These are phyloP conservation scores for Pseudocercospora musae DNA, from an alignment of 2,329 filamentous ascomycete species.

Conservation along the genomic window DNA sequence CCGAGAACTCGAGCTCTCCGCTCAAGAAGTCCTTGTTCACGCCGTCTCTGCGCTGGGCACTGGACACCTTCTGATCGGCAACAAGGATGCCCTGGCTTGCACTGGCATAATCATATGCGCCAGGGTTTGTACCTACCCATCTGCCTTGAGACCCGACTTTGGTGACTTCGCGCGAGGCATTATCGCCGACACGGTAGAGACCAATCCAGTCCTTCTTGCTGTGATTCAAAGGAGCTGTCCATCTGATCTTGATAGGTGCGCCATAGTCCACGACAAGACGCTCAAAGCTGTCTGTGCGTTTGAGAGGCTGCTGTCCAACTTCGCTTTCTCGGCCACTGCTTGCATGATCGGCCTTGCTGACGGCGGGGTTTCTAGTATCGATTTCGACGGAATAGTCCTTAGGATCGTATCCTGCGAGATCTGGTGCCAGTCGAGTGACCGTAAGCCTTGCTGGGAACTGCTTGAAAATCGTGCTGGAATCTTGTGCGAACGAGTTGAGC, in stretches of 20 bases:
- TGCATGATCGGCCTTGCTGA: slow-evolving; percentile 41
- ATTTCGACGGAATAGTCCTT: slow-evolving; percentile 77
- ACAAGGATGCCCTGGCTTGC: slow-evolving; percentile 74
- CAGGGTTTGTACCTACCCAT: slow-evolving; percentile 78
- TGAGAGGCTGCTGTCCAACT: slow-evolving; percentile 63
- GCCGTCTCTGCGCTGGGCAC: slow-evolving; percentile 43
- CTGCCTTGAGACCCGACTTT: slow-evolving; percentile 81
- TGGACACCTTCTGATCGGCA: slow-evolving; percentile 59
- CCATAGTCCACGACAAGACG: slow-evolving; percentile 85
- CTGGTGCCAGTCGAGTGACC: slow-evolving; percentile 73
- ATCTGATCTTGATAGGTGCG: slow-evolving; percentile 81
- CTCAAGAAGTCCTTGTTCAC: slow-evolving; percentile 60
- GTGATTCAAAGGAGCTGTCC: slow-evolving; percentile 85
- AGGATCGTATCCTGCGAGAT: slow-evolving; percentile 74
- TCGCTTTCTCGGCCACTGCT: slow-evolving; percentile 71
- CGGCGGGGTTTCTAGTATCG: slow-evolving; percentile 55
- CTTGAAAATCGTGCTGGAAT: slow-evolving; percentile 84
- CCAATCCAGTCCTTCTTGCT: slow-evolving; percentile 93
- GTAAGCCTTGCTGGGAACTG: slow-evolving; percentile 83
- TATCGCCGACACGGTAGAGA: slow-evolving; percentile 93
- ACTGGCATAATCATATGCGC: slow-evolving; percentile 70
- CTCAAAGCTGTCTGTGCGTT: slow-evolving; percentile 60
- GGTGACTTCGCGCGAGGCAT: slow-evolving; percentile 78
- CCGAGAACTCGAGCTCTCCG: slow-evolving; percentile 82
- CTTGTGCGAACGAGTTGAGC: slow-evolving; percentile 80